Percentiles rank a stretch among this genome's conserved stretches.
Conservation (phyloP, 2,329 filamentous ascomycete genomes). For the Pestalotiopsis fici region DNA sequence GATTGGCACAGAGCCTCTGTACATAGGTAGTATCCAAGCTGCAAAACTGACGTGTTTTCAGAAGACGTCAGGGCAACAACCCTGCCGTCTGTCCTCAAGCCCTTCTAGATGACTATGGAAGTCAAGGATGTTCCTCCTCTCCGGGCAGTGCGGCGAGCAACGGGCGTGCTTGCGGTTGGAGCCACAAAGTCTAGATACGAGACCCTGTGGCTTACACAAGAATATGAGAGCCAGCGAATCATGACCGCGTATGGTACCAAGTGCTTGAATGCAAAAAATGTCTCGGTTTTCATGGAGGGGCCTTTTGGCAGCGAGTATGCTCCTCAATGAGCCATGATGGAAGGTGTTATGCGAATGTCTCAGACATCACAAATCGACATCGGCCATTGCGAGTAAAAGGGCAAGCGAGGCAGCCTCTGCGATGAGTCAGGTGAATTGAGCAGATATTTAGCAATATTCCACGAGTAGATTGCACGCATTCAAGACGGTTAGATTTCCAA, state of each 20-base stretch:
- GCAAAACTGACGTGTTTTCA: background rate
- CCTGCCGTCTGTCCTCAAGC: background rate
- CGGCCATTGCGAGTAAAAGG: background rate
- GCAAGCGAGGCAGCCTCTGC: background rate
- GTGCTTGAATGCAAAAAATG: background rate
- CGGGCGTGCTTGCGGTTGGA: background rate
- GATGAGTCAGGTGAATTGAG: background rate
- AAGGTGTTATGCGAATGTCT: background rate
- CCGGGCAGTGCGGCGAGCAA: background rate
- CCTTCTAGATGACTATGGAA: background rate
- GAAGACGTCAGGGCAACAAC: background rate
- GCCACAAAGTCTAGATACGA: background rate
- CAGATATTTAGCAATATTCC: background rate
- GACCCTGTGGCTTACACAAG: background rate
- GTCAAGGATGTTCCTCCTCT: background rate
- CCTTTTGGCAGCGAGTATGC: background rate
- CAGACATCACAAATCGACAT: too few relatives aligned
- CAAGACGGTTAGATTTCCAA: background rate
- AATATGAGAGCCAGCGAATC: background rate
- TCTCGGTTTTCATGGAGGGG: background rate
- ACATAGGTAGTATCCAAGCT: too few relatives aligned
- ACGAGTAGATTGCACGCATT: background rate
- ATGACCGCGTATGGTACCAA: background rate
- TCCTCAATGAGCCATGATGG: background rate
- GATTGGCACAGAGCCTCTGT: background rate